Evolutionary conservation across 352 stramenopile species (phyloP).

Genomic region (Phytopythium montanum): DNA sequence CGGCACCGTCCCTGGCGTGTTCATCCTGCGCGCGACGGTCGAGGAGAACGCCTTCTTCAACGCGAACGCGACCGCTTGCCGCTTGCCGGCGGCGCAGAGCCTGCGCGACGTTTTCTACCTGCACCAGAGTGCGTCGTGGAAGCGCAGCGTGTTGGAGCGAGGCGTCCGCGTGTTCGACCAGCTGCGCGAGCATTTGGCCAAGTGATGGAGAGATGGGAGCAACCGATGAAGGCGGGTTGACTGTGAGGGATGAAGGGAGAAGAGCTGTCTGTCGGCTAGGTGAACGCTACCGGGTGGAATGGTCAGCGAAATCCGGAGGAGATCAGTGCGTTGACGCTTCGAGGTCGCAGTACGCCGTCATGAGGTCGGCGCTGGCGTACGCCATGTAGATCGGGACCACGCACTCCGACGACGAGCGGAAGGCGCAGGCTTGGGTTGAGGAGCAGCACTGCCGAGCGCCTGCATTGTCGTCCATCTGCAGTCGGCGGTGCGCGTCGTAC

Average conservation of each 20-base stretch:
- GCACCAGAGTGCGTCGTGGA: slow-evolving; percentile 63
- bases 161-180: slow-evolving; percentile 48
- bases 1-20: slow-evolving; percentile 51
- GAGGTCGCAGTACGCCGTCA: neutral
- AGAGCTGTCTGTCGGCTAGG: neutral
- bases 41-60: slow-evolving; percentile 66
- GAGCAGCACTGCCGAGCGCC: neutral
- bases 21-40: slow-evolving; percentile 55
- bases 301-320: neutral
- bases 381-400: neutral
- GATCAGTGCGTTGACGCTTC: neutral
- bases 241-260: neutral
- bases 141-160: slow-evolving; percentile 44
- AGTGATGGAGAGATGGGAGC: neutral
- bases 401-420: neutral
- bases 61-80: slow-evolving; percentile 29
- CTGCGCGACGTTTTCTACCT: slow-evolving; percentile 80
- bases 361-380: neutral
- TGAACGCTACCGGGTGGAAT: neutral
- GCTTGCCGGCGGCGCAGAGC: slow-evolving; percentile 53
- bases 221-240: neutral
- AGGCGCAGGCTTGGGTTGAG: neutral
- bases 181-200: slow-evolving; percentile 22
- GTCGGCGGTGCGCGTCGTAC: neutral
- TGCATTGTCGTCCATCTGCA: neutral